Evolutionary conservation across 1,139 yeast genomes (phyloP), one percentile per base, ranked within the genome.

Genomic region (Tardiomyces digboiensis): DNA sequence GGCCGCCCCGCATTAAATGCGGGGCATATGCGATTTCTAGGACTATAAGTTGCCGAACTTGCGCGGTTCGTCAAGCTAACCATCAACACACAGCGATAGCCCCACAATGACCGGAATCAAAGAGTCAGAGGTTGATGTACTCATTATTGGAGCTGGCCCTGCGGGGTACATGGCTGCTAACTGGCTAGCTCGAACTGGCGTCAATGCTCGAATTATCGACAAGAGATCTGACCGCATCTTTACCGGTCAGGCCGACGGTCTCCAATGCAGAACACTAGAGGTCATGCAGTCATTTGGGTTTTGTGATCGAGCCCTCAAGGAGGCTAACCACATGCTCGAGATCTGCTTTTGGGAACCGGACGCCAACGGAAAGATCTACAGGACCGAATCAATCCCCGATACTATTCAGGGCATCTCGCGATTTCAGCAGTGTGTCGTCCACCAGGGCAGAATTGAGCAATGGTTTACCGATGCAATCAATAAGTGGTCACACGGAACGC

Each of bases 201-300:
- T 56, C 19, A 52, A 61, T 14, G 56, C 55, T 46, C 52, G 66
- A 19, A 59, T 65, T 41, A 58, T 65, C 42, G 70, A 65, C 50
- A 62, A 65, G 42, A 55, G 70, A 39, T 46, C 61, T 7, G 50
- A 46, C 36, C 56, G 59, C 42, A 49, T 61, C 6, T 61, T 59
- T 44, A 53, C 65, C 8, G 70, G 70, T n/a, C 67, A 64, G 47
- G 70, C 70, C 3, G 70, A 65, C 51, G 70, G 70, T 14, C 52
- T 65, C 29, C 65, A 60, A 42, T 54, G 60, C 39, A 50, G 67
- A 40, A 64, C 68, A 8, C 49, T 64, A 42, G 68, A 65, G 48
- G 60, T 61, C 14, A 61, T 64, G 50, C 61, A 61, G 45, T 60
- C 56, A 8, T 57, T 64, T 44, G 65, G 65, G 21, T 56, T 64